Base-by-base conservation (phyloP, 2,329 filamentous ascomycete species). In the Coniella vitis region DNA sequence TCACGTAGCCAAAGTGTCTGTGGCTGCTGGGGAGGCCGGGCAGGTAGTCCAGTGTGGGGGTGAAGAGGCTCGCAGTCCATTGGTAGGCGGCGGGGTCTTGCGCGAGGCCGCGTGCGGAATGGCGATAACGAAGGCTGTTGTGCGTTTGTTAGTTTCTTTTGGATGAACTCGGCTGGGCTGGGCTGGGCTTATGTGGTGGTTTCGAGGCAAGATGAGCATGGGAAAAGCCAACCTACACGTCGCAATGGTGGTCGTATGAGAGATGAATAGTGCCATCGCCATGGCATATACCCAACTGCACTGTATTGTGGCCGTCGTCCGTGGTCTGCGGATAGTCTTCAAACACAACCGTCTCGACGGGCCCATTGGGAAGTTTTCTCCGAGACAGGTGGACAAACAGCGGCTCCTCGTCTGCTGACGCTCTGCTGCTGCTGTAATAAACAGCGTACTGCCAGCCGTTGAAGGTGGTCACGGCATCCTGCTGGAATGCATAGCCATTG, bases 241-340 rank as follows among this genome's bases (percentile, higher is more conserved):
- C 69, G 51, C 68, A 71, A 53, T 76, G 73, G 52, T 76, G 74
- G 47, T 77, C 73, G 54, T 74, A 76, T 7, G 70, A 72, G 4
- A 77, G 58, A 51, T 76, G 74, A 20, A 77, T 74, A n/a, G 69
- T 75, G 38, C 73, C 73, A 51, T 76, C 73, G 2, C 69, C 71
- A 4, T 63, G 60, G 38, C 68, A 74, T 38, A 76, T 70, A 3
- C 73, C 74, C 54, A 76, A 65, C 57, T 73, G 73, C 39, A 75
- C 70, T 3, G 72, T 76, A 51, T 77, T 76, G 56, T 76, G 74
- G 3, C 73, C 72, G 49, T 76, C 74, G 38, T 76, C 67, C 1
- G 66, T 69, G 12, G 65, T 71, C 56, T 77, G 73, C 14, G 69
- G 61, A 41, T 76, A 76, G 57, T 76, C 74, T 1, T 65, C 64